These are phyloP conservation scores for Phytophthora niederhauseri DNA, from an alignment of 352 stramenopile genomes.

Conservation along the genomic window DNA sequence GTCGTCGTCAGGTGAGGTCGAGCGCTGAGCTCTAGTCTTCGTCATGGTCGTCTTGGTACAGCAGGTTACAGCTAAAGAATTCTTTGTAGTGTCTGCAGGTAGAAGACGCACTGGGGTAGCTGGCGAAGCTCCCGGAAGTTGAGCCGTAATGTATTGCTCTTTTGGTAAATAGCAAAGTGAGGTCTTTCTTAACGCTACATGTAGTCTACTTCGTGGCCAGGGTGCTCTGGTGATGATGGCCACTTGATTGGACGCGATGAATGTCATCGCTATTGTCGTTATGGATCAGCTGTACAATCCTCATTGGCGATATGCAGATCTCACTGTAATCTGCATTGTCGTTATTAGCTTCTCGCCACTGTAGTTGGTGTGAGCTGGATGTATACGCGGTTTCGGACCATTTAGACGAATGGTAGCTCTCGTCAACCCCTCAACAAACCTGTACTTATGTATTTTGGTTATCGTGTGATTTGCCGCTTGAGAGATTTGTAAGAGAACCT, in stretches of 20 bases:
- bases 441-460: no score
- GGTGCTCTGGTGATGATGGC: background rate
- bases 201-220: background rate
- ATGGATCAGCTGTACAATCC: background rate
- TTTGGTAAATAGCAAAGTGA: background rate
- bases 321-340: background rate
- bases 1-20: background rate
- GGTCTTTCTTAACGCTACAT: background rate
- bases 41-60: conserved; percentile 3
- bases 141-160: background rate
- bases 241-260: background rate
- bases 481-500: background rate
- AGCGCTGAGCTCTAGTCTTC: background rate
- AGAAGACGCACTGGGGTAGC: background rate
- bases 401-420: background rate
- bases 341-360: background rate
- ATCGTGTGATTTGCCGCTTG: no score
- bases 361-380: no score
- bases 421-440: background rate
- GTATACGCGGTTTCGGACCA: background rate
- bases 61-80: conserved; percentile 3
- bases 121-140: background rate
- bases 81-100: conserved; percentile 7
- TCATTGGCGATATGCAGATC: background rate
- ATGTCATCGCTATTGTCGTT: background rate